phyloP scores from a whole-genome alignment of 2,329 filamentous ascomycete genomes.

The Zasmidium citrigriseum region DNA sequence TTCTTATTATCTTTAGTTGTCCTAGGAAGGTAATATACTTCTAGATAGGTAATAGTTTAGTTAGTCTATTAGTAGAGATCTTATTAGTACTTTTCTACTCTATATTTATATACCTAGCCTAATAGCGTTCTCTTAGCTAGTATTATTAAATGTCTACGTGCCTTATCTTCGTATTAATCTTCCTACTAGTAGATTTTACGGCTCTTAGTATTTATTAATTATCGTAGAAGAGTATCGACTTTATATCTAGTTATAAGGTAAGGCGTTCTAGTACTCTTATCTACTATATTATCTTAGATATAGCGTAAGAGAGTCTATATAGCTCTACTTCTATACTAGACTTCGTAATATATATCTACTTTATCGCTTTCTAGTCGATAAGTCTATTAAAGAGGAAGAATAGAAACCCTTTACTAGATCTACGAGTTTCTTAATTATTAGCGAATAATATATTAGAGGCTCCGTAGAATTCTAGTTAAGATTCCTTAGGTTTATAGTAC shows the following conservation, averaged over 20 bases:
- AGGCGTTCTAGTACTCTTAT: neutral
- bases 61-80: too few species aligned
- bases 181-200: neutral
- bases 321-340: neutral
- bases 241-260: neutral
- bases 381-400: neutral
- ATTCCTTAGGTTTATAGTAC: neutral
- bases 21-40: too few species aligned
- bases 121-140: neutral
- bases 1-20: too few species aligned
- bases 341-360: neutral
- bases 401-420: neutral
- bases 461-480: neutral
- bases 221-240: neutral
- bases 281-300: neutral
- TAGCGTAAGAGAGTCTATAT: neutral
- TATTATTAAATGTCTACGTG: neutral
- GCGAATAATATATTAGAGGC: neutral
- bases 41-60: too few species aligned
- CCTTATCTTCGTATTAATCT: neutral
- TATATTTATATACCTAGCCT: too few species aligned
- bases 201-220: neutral
- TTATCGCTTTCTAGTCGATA: neutral
- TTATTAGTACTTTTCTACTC: too few species aligned
- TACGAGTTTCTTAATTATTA: neutral